Evolutionary conservation across 164 flowering plant species (phyloP).

Genomic region (Kingdonia uniflora): DNA sequence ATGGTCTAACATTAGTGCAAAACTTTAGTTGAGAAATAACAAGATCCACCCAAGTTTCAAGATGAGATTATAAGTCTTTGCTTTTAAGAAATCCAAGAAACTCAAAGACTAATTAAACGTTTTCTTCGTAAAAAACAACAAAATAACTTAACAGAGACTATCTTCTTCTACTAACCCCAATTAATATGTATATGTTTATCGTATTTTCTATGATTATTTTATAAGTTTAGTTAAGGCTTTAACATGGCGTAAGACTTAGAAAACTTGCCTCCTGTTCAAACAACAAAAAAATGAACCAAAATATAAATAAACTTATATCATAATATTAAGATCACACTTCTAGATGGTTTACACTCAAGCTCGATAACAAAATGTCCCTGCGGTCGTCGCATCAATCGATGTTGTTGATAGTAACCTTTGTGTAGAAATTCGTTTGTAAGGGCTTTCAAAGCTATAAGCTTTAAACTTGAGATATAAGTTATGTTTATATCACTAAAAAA

Average conservation of each 20-base stretch:
- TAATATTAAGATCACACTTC: too few relatives aligned
- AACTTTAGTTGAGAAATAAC: too few relatives aligned
- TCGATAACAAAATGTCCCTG: conserved; percentile 24
- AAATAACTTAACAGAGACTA: neutral
- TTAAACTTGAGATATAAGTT: neutral
- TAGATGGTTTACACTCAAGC: neutral
- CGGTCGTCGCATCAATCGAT: conserved; percentile 11
- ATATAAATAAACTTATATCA: neutral
- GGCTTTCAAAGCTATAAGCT: too few relatives aligned
- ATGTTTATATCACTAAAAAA: neutral
- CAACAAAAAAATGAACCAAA: conserved; percentile 17
- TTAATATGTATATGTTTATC: neutral
- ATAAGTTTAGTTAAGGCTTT: neutral
- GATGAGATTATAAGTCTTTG: neutral
- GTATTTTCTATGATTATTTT: neutral
- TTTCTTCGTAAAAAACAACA: neutral
- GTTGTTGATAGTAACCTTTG: neutral
- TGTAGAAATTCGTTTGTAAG: neutral
- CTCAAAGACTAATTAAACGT: neutral
- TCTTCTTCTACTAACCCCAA: neutral
- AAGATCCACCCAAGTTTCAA: neutral
- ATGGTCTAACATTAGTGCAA: too few relatives aligned
- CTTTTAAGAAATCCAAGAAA: neutral
- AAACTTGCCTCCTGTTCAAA: conserved; percentile 43
- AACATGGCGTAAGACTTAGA: conserved; percentile 27